Percentiles rank a stretch among this genome's conserved stretches.
These are phyloP conservation scores for Withania somnifera DNA, from an alignment of 305 asterid genomes.

Conservation along the genomic window DNA sequence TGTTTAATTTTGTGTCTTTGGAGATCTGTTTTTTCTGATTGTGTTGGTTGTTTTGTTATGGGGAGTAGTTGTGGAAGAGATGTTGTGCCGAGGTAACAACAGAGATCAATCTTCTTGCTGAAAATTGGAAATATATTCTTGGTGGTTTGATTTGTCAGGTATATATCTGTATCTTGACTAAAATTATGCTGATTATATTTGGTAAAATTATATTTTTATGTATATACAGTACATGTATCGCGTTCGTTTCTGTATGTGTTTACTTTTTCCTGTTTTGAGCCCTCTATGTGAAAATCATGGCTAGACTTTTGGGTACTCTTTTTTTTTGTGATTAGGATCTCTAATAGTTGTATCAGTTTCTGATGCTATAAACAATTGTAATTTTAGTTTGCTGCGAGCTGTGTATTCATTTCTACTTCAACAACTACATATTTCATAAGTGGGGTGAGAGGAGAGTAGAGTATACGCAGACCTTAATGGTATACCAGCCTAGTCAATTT, in stretches of 20 bases:
- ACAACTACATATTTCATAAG: too few species aligned
- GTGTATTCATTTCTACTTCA: too few species aligned
- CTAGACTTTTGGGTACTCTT: neutral
- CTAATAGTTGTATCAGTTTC: neutral
- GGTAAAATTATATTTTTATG: too few species aligned
- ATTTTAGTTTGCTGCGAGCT: neutral
- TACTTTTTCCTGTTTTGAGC: neutral
- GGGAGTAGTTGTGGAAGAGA: constrained; percentile 39
- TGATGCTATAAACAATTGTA: neutral
- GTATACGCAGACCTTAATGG: neutral
- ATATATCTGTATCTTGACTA: too few species aligned
- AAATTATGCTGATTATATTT: too few species aligned
- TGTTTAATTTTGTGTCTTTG: neutral
- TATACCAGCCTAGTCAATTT: neutral
- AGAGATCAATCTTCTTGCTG: constrained; percentile 40
- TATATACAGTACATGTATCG: too few species aligned
- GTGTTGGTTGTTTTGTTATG: neutral
- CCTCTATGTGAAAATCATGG: too few species aligned
- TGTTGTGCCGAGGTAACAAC: constrained; percentile 29
- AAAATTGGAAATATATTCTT: constrained; percentile 69
- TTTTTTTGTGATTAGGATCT: neutral
- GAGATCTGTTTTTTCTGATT: constrained; percentile 4
- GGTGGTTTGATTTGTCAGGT: constrained; percentile 89
- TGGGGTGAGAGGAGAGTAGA: too few species aligned
- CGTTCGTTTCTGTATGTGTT: neutral